These are phyloP conservation scores for Trichoderma polysporum DNA, from an alignment of 2,329 filamentous ascomycete genomes.

Conservation along the genomic window DNA sequence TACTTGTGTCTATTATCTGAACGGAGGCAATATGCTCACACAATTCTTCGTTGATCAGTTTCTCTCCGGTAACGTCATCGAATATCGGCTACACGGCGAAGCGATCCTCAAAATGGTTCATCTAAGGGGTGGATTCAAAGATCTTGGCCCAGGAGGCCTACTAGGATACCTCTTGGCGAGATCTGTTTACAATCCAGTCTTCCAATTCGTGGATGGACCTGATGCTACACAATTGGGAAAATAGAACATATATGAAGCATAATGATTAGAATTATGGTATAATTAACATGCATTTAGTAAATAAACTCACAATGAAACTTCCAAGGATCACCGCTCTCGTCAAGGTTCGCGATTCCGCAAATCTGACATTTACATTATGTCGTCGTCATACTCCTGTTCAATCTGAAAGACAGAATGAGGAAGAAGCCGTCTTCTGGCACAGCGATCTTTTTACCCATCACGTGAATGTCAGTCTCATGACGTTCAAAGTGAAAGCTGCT, in stretches of 20 bases:
- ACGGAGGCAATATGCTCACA: background rate
- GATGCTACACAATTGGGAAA: background rate
- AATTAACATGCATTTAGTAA: background rate
- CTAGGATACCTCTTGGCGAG: background rate
- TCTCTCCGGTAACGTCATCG: background rate
- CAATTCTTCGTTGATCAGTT: background rate
- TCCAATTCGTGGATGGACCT: slow-evolving; percentile 2
- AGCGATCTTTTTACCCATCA: no score
- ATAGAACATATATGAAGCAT: background rate
- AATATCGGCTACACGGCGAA: slow-evolving; percentile 5
- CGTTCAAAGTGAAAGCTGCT: no score
- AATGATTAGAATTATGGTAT: background rate
- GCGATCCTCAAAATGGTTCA: slow-evolving; percentile 10
- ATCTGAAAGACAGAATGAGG: no score
- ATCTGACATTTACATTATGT: no score
- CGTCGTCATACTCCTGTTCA: no score
- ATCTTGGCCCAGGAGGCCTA: slow-evolving; percentile 1
- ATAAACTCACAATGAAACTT: background rate
- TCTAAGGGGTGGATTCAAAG: background rate
- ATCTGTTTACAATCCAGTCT: slow-evolving; percentile 15
- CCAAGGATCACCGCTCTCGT: background rate
- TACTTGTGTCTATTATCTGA: no score
- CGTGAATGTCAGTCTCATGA: no score
- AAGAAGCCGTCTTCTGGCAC: no score
- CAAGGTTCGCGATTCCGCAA: background rate